Percentiles rank a stretch among this genome's conserved stretches.
phyloP scores from a whole-genome alignment of 768 basidiomycete species.

The Rhizopogon salebrosus region DNA sequence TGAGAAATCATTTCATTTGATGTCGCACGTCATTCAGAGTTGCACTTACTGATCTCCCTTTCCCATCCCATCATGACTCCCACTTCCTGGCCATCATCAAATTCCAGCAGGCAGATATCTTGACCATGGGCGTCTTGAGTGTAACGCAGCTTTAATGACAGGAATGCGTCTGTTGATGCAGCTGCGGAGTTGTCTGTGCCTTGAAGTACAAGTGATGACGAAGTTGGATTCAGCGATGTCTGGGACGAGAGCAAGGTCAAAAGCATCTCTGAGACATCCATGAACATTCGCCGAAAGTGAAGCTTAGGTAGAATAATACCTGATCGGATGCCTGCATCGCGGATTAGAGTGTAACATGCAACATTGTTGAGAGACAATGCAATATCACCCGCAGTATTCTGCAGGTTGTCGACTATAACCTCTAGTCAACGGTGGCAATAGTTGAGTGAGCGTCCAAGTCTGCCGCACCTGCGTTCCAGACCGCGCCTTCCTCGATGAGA shows the following conservation, averaged over 20 bases:
- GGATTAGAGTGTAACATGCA: constrained; percentile 68
- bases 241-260: constrained; percentile 56
- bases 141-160: constrained; percentile 66
- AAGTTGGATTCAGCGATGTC: constrained; percentile 18
- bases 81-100: constrained; percentile 65
- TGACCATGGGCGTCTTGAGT: constrained; percentile 68
- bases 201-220: constrained; percentile 37
- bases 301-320: constrained; percentile 41
- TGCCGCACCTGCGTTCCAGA: constrained; percentile 82
- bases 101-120: constrained; percentile 70
- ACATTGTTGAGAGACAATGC: constrained; percentile 81
- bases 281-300: constrained; percentile 2
- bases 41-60: constrained; percentile 60
- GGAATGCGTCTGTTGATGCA: constrained; percentile 62
- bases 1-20: constrained; percentile 26
- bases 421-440: background rate
- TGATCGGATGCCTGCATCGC: constrained; percentile 90
- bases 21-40: constrained; percentile 4
- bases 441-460: background rate
- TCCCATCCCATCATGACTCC: constrained; percentile 99
- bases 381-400: constrained; percentile 86
- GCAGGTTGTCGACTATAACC: constrained; percentile 62
- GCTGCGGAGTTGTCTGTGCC: constrained; percentile 51
- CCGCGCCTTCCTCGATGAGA: constrained; percentile 75
- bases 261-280: constrained; percentile 54